Evolutionary conservation across 2,329 filamentous ascomycete species (phyloP), one percentile per base, ranked within the genome.

Genomic region (Aspergillus sp.): DNA sequence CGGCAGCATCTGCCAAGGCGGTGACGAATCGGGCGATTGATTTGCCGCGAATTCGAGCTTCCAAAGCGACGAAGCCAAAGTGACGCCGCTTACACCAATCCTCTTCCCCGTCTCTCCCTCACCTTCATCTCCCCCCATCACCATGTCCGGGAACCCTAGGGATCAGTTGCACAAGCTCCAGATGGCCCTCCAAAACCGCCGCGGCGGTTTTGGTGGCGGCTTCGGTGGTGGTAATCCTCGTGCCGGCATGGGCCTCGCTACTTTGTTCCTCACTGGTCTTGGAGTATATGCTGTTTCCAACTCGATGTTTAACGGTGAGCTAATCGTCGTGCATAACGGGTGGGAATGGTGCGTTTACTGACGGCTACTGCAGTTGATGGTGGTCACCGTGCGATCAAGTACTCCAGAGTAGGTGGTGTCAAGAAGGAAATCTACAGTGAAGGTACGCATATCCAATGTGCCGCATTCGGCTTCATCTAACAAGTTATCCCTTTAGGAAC

Each of bases 371-470:
- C 55, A 88, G 95, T 99, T 71, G 95, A 99, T 75, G 95, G 95
- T 89, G 95, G 95, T 81, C 95, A 98, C 80, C 89, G 95, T 75
- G 95, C 95, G 67, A 99, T 99, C 85, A 99, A 99, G 80, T 99
- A 99, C 82, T 92, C 90, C 71, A 89, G 93, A 77, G 73, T 97
- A 79, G 91, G 87, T 72, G 95, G 95, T 83, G 94, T 99, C 58
- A 89, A 91, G 84, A 93, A 93, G 81, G 92, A 98, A 74, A 99
- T 99, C 78, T 99, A 96, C 82, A 85, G 72, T 71, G 95, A 99
- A 92, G 95, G 94, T 92, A 79, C 59, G 57, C 47, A 15, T 25
- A n/a, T 47, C 41, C 56, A 25, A 65, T 9, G 41, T 12, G 15
- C 39, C 63, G 59, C 60, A 59, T 4, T 49, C 32, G 57, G 60